Evolutionary conservation across 2,329 filamentous ascomycete species (phyloP), one percentile per base, ranked within the genome.

Genomic region (Thelonectria blattea): DNA sequence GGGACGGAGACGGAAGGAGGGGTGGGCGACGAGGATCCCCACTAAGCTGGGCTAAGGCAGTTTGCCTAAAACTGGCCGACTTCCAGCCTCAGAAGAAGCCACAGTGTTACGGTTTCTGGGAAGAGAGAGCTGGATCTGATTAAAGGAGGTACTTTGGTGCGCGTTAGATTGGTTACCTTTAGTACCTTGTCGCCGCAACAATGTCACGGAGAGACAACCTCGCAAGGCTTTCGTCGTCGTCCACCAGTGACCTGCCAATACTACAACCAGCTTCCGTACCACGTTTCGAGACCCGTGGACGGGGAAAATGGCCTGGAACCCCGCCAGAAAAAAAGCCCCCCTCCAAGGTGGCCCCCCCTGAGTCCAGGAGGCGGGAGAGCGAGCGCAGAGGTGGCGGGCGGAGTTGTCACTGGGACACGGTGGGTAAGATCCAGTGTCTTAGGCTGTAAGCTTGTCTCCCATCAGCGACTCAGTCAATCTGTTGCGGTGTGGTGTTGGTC

Each of bases 131-230:
- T 49, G 46, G 14, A 60, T 60, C 52, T 55, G 57, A 56, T 60
- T 52, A 56, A 50, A 52, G 57, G 47, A 56, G 52, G 47, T n/a
- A 50, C 57, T 41, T 52, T 56, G 41, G 52, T 60, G 42, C 34
- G 39, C 27, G 52, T 60, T 60, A 60, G 52, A 60, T 60, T 24
- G 22, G 22, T 3, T 24, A 24, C 22, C 22, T 24, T 24, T 3
- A 24, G n/a, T 60, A 49, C 41, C 30, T 42, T 2, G 14, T 41
- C 30, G 17, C 27, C 32, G 46, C 57, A 51, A 30, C 45, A 47
- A 47, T 37, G 50, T 53, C 27, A 43, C n/a, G 52, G 43, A 39
- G 15, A 18, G 32, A 15, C 15, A 41, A 41, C 43, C 43, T 24
- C 6, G 22, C 3, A 24, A 24, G 22, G 22, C 34, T 48, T 18